These are phyloP conservation scores for Alliaria petiolata DNA, from an alignment of 345 rosid species.

Conservation along the genomic window DNA sequence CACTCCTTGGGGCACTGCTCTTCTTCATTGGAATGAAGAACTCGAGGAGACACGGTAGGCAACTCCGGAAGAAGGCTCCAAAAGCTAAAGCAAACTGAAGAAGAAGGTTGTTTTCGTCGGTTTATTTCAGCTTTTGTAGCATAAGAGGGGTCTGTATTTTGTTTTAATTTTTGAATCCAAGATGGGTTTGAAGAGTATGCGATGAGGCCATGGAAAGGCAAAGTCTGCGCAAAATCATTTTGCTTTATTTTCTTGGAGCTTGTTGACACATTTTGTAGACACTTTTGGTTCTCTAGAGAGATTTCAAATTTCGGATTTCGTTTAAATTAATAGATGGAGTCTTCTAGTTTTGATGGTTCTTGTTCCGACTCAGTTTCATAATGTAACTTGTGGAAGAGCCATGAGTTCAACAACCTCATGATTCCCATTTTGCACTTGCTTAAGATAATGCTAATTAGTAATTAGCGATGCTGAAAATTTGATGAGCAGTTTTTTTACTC, in stretches of 20 bases:
- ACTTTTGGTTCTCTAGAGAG: conserved; percentile 11
- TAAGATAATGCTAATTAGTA: background rate
- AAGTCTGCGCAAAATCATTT: conserved; percentile 6
- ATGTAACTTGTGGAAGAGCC: background rate
- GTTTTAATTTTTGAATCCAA: conserved; percentile 9
- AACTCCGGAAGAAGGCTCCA: conserved; percentile 52
- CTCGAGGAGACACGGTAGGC: conserved; percentile 60
- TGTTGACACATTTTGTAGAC: background rate
- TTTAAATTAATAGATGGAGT: background rate
- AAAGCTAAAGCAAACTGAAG: conserved; percentile 51
- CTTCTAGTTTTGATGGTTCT: background rate
- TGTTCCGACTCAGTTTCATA: background rate
- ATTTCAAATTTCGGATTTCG: background rate
- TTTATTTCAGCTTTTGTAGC: background rate
- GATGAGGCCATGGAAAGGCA: conserved; percentile 7
- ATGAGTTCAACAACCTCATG: background rate
- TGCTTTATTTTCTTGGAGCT: background rate
- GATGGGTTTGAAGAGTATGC: conserved; percentile 9
- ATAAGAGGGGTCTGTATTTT: conserved; percentile 5
- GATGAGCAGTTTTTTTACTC: background rate
- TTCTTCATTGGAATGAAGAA: conserved; percentile 81
- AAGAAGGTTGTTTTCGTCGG: background rate
- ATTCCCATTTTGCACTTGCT: background rate
- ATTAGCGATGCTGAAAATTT: background rate
- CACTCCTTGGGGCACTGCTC: conserved; percentile 67